phyloP scores from a whole-genome alignment of 352 stramenopile genomes.

The Phytopythium boreale region DNA sequence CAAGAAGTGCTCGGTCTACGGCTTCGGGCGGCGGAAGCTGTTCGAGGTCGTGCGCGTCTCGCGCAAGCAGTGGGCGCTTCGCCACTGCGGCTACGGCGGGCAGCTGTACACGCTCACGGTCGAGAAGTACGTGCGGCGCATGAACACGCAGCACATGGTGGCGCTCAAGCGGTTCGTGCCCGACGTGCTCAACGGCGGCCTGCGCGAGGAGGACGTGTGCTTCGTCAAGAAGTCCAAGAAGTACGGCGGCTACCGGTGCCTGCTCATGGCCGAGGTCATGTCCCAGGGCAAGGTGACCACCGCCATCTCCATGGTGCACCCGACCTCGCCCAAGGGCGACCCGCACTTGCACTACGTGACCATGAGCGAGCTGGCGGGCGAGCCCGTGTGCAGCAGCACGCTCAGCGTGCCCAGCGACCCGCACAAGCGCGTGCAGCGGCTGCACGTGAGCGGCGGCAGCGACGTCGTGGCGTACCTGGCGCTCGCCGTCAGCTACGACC shows the following conservation, averaged over 20 bases:
- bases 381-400: constrained; percentile 70
- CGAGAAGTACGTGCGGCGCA: constrained; percentile 63
- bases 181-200: constrained; percentile 38
- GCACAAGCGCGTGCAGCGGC: constrained; percentile 70
- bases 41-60: constrained; percentile 77
- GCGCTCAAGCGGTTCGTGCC: constrained; percentile 63
- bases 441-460: constrained; percentile 71
- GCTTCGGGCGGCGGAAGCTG: constrained; percentile 69
- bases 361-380: constrained; percentile 71
- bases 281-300: constrained; percentile 78
- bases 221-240: constrained; percentile 81
- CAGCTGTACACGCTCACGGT: constrained; percentile 64
- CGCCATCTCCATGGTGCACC: constrained; percentile 64
- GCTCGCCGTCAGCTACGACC: constrained; percentile 73
- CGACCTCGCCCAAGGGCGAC: constrained; percentile 42
- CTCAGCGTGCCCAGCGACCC: constrained; percentile 61
- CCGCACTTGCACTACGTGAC: constrained; percentile 72
- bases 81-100: constrained; percentile 45
- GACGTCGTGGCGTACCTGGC: constrained; percentile 74
- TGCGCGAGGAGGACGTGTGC: constrained; percentile 74
- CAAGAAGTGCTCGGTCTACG: constrained; percentile 71
- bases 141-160: constrained; percentile 75
- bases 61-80: constrained; percentile 70
- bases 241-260: constrained; percentile 53
- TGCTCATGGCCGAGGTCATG: constrained; percentile 82